Conservation (phyloP, 257 asterid species). For the Handroanthus guayacan region DNA sequence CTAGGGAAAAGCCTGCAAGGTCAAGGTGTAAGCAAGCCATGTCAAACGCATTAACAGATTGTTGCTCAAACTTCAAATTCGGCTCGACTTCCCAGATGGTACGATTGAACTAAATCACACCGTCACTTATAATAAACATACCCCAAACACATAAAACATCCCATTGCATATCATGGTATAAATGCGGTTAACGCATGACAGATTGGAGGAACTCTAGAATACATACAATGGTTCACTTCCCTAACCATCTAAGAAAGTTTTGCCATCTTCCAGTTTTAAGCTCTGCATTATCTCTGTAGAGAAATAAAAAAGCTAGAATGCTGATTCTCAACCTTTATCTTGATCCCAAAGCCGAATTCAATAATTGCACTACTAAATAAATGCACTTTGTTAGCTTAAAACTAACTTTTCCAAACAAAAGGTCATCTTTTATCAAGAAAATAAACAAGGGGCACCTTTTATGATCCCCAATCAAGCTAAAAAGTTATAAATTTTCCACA, state of each 20-base stretch:
- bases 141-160: background rate
- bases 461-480: background rate
- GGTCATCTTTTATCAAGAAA: background rate
- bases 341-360: conserved; percentile 27
- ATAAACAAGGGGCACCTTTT: background rate
- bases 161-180: background rate
- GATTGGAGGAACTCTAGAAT: background rate
- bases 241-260: background rate
- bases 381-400: background rate
- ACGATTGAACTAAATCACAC: background rate
- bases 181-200: background rate
- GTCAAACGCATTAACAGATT: background rate
- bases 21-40: background rate
- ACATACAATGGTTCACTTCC: background rate
- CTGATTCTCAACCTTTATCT: background rate
- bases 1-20: background rate
- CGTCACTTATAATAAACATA: background rate
- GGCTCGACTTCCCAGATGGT: background rate
- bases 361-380: background rate
- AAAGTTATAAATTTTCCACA: conserved; percentile 7
- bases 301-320: background rate
- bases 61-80: background rate
- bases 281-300: background rate
- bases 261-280: background rate
- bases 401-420: background rate